Percentiles rank a stretch among this genome's conserved stretches.
Evolutionary conservation across 805 yeast genomes (phyloP).

Genomic region (Brettanomyces nanus): DNA sequence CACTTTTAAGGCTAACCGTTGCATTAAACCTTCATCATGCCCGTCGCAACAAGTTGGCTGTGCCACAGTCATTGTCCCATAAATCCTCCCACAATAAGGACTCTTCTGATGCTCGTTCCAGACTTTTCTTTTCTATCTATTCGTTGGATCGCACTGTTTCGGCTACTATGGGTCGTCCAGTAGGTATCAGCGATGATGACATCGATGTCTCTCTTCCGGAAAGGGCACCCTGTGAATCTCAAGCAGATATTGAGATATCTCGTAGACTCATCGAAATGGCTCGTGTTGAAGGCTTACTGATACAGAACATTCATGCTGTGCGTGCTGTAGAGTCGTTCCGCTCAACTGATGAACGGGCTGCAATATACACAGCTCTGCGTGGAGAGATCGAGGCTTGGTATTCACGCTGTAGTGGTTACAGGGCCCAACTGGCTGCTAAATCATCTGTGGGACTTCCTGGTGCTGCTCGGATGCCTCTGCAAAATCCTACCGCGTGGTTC

Average conservation of each 20-base stretch:
- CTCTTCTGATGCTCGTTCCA: no score
- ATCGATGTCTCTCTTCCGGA: slow-evolving; percentile 25
- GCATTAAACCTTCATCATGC: slow-evolving; percentile 21
- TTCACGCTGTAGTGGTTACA: slow-evolving; percentile 14
- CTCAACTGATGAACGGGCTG: slow-evolving; percentile 25
- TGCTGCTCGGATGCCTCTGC: slow-evolving; percentile 15
- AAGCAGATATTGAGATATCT: slow-evolving; percentile 30
- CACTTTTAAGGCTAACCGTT: slow-evolving; percentile 35
- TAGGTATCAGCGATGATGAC: slow-evolving; percentile 21
- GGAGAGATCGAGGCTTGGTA: slow-evolving; percentile 32
- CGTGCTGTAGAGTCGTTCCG: slow-evolving; percentile 27
- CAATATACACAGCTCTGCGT: slow-evolving; percentile 27
- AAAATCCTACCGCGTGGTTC: slow-evolving; percentile 29
- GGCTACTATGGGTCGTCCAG: slow-evolving; percentile 20
- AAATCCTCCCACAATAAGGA: slow-evolving; percentile 26
- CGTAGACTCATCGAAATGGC: slow-evolving; percentile 35
- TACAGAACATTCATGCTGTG: slow-evolving; percentile 38
- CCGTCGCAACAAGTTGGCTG: no score
- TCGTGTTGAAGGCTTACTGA: slow-evolving; percentile 38
- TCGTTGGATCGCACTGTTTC: slow-evolving; percentile 23
- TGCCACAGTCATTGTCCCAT: no score
- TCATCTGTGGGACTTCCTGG: neutral
- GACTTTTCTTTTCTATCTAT: slow-evolving; percentile 27
- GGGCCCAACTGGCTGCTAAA: slow-evolving; percentile 12
- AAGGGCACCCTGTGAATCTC: slow-evolving; percentile 32